Evolutionary conservation across 2,329 filamentous ascomycete genomes (phyloP), one percentile per base, ranked within the genome.

Genomic region (Rachicladosporium sp.): DNA sequence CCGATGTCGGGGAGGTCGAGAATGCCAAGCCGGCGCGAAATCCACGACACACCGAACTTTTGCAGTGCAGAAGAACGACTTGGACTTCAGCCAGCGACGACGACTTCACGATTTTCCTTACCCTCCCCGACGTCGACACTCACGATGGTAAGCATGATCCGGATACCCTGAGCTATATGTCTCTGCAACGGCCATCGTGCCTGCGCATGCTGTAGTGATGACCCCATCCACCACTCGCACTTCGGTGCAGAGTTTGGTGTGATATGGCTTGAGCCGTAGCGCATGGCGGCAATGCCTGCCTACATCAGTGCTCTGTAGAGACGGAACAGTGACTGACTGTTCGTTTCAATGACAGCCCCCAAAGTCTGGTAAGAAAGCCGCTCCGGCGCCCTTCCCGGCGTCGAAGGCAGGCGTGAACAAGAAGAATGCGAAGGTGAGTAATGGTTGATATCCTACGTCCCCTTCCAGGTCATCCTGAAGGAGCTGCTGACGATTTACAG

Each of bases 261-360:
- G 48, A 42, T 41, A 50, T 57, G 71, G 71, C 71, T 74, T 71
- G 71, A 74, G 69, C 55, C 62, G 61, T 54, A 53, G 53, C 51
- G 48, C 46, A 51, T 51, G 71, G 69, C 69, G 69, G 69, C 69
- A 75, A 70, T 72, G 43, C 65, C 64, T 61, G 29, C 59, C 59
- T 59, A 52, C 61, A 66, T 68, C 74, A 37, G 38, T 27, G 40
- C 82, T 91, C 85, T 80, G 71, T 93, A 93, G 86, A 93, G 86
- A 58, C 49, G 82, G 78, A 81, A 79, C 83, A 86, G 81, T 83
- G 67, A 82, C 87, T 95, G 83, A 93, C 86, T 93, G 83, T 91
- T 88, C 93, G 86, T 59, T 89, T 96, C 89, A 91, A 96, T 96
- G 88, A 96, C 75, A 96, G 91, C 86, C 91, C 82, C 84, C 89